Base-by-base conservation (phyloP, 225 moss, liverwort and hornwort genomes). In the Straminergon stramineum region DNA sequence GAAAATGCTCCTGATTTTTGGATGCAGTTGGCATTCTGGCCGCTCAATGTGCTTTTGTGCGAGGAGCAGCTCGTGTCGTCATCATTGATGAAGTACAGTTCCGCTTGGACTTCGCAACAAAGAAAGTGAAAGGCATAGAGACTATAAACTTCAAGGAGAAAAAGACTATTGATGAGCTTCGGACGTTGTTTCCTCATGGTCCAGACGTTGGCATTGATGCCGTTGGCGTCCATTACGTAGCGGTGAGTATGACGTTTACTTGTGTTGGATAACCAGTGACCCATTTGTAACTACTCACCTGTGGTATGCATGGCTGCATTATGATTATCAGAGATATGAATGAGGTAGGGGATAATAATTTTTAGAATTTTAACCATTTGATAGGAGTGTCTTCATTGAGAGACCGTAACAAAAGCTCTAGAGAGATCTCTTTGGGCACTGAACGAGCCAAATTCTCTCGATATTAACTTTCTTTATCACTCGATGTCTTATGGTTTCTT, bases 191-290 rank as follows among this genome's bases (percentile, higher is more conserved):
- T 75, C 95, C 98, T 37, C 89, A 95, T 32, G 98, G 98, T 11
- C 94, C 95, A 7, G 98, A 97, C 80, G 95, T 95, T 20, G 96
- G 93, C 23, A 91, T 98, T 43, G 98, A 98, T 39, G 94, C 94
- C 12, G 97, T 97, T 22, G 98, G 98, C 23, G 94, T 97, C 85
- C 98, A 97, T 82, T 96, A 97, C 57, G 87, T 95, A 24, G 73
- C 80, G 65, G 94, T 95, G 45, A 88, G 94, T 17, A 79, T 48
- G 51, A 71, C 27, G 13, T 80, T 27, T 45, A 13, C 48, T 82
- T 88, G 32, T 52, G 11, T 66, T 60, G 51, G 32, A 60, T 22
- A 45, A 64, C 8, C 22, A 75, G 35, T 53, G 34, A 60, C 34
- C 13, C 31, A 18, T 68, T 41, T 61, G 26, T 15, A 31, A 28